Evolutionary conservation across 2,329 filamentous ascomycete species (phyloP).

Genomic region (Cyanodermella asteris): DNA sequence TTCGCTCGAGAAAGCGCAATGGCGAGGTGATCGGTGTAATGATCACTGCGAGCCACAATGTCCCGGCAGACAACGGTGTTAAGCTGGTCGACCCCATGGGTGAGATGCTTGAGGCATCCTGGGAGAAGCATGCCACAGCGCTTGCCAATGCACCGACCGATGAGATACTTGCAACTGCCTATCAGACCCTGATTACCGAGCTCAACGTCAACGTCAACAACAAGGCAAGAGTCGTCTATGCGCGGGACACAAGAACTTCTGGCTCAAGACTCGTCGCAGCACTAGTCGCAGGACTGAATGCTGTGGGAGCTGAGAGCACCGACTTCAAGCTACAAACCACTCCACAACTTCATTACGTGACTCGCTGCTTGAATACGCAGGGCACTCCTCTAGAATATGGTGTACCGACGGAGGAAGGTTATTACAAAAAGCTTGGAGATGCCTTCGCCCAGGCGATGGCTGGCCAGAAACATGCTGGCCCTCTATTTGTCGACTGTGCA

Average conservation of each 20-base stretch:
- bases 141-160: slow-evolving; percentile 70
- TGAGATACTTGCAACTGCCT: slow-evolving; percentile 52
- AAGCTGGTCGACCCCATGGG: slow-evolving; percentile 88
- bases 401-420: slow-evolving; percentile 69
- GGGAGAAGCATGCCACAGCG: slow-evolving; percentile 73
- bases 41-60: slow-evolving; percentile 89
- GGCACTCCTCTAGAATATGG: slow-evolving; percentile 75
- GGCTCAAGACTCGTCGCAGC: slow-evolving; percentile 64
- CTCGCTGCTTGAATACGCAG: slow-evolving; percentile 81
- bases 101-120: slow-evolving; percentile 36
- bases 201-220: slow-evolving; percentile 52
- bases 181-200: slow-evolving; percentile 50
- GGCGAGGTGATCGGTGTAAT: slow-evolving; percentile 89
- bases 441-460: slow-evolving; percentile 72
- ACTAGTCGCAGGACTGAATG: slow-evolving; percentile 57
- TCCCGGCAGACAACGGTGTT: slow-evolving; percentile 71
- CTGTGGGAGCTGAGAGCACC: slow-evolving; percentile 48
- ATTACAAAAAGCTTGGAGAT: slow-evolving; percentile 75
- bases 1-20: slow-evolving; percentile 74
- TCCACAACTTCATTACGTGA: slow-evolving; percentile 93
- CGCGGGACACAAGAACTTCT: slow-evolving; percentile 79
- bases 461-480: slow-evolving; percentile 49
- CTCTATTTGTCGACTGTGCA: slow-evolving; percentile 76
- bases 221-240: slow-evolving; percentile 66
- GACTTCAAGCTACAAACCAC: slow-evolving; percentile 89